Base-by-base conservation (phyloP, 495 filamentous ascomycete genomes). In the Trichoderma orchidacearum region DNA sequence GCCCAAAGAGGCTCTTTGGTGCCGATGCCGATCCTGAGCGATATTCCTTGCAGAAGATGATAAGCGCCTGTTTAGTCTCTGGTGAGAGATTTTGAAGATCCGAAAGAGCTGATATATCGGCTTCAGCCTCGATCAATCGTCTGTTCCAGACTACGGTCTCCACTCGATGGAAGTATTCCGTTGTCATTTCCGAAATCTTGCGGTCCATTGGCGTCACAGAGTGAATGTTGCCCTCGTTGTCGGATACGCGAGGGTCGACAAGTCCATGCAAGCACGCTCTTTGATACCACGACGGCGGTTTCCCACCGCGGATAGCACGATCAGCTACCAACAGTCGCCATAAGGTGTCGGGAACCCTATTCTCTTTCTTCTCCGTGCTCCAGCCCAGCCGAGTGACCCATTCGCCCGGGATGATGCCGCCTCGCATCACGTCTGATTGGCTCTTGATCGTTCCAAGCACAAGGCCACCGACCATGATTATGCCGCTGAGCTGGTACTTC, bases 1-100 rank as follows among this genome's bases (percentile, higher is more conserved):
- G 54, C 2, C 66, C 70, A 3, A 68, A 35, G 31, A 30, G 25
- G 7, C 57, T 54, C 6, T 12, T 64, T 58, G 4, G 70, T 73
- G 51, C 60, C 64, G 36, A 72, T 59, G 8, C 11, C n/a, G 32
- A 4, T n/a, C 32, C 32, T 2, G 9, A 35, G 32, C 32, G 32
- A 35, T 3, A 8, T 13, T 35, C 32, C n/a, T 13, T 35, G 11
- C 32, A 35, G 32, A 35, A 35, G n/a, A 35, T 35, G 32, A 35
- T 35, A 11, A 35, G 12, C 3, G 32, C 32, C 32, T 35, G 32
- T 35, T 35, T 35, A n/a, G 32, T 35, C 32, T 35, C 32, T 35
- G 32, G 32, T 8, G 32, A 13, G n/a, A 15, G 32, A 35, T 1
- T n/a, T 35, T 35, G 32, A n/a, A 35, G 12, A 9, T 35, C 8